A percentile compares a stretch with the other conserved stretches of the same genome.
Conservation (phyloP, 306 rosid genomes). For the Gastrolobium bilobum region DNA sequence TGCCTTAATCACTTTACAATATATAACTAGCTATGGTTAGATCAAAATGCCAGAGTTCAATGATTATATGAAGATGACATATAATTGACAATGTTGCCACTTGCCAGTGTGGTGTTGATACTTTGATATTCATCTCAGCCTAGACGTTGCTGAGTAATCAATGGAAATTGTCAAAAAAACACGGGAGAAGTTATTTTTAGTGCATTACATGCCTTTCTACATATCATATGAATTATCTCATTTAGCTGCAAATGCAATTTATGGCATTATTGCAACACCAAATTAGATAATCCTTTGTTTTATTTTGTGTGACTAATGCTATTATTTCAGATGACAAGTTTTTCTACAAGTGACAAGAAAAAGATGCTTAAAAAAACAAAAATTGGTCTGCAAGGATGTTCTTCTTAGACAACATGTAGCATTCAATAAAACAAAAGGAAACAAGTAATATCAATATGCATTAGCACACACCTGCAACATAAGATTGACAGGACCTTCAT, state of each 20-base stretch:
- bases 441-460: constrained; percentile 26
- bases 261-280: constrained; percentile 27
- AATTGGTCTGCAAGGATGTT: constrained; percentile 24
- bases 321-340: constrained; percentile 25
- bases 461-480: constrained; percentile 85
- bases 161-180: constrained; percentile 1
- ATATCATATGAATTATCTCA: constrained; percentile 9
- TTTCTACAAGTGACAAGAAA: constrained; percentile 7
- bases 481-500: constrained; percentile 94
- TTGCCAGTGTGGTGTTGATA: not conserved
- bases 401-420: constrained; percentile 29
- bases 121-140: not conserved
- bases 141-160: constrained; percentile 4
- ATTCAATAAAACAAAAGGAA: constrained; percentile 23
- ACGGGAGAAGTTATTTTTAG: not conserved
- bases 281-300: constrained; percentile 26
- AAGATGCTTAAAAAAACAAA: not conserved
- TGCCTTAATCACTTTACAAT: not conserved
- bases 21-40: not conserved
- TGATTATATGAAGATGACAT: not conserved
- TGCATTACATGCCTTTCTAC: not conserved
- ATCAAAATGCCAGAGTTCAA: not conserved
- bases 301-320: constrained; percentile 20
- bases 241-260: constrained; percentile 24
- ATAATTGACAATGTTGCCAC: not conserved